phyloP scores from a whole-genome alignment of 1,139 yeast genomes.

The Meyerozyma sp. region DNA sequence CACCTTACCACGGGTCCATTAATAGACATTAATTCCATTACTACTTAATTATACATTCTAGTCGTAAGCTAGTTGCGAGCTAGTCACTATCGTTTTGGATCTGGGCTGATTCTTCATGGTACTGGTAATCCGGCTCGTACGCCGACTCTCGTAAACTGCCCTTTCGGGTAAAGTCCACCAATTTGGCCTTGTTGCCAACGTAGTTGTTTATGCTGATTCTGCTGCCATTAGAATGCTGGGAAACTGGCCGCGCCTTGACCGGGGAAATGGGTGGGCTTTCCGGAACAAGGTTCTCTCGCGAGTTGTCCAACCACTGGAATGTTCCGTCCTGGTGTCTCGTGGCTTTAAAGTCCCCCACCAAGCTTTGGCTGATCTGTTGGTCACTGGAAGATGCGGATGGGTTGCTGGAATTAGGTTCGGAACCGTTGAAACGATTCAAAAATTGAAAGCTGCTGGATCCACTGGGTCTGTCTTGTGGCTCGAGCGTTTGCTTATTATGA shows the following conservation, averaged over 20 bases:
- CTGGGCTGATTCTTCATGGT: constrained; percentile 31
- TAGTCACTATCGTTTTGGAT: constrained; percentile 34
- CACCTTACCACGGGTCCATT: constrained; percentile 21
- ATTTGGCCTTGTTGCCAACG: constrained; percentile 28
- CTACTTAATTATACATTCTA: neutral
- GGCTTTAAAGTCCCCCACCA: constrained; percentile 25
- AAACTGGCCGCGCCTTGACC: neutral
- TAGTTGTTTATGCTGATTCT: constrained; percentile 3
- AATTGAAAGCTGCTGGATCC: constrained; percentile 18
- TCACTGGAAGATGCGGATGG: constrained; percentile 16
- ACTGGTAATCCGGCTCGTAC: constrained; percentile 21
- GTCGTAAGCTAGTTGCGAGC: neutral
- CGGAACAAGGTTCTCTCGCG: neutral
- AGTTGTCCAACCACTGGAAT: constrained; percentile 21
- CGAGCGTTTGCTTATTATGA: neutral
- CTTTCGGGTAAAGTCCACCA: constrained; percentile 49
- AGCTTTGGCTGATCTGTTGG: constrained; percentile 7
- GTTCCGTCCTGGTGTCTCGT: constrained; percentile 22
- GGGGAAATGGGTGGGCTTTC: neutral
- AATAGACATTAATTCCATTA: constrained; percentile 1
- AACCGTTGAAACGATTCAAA: constrained; percentile 18
- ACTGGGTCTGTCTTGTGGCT: constrained; percentile 9
- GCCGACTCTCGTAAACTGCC: constrained; percentile 39
- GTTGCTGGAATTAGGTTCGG: constrained; percentile 9
- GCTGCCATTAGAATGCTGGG: neutral